Conservation (phyloP, 2,329 filamentous ascomycete genomes). For the Tetracladium maxilliforme region DNA sequence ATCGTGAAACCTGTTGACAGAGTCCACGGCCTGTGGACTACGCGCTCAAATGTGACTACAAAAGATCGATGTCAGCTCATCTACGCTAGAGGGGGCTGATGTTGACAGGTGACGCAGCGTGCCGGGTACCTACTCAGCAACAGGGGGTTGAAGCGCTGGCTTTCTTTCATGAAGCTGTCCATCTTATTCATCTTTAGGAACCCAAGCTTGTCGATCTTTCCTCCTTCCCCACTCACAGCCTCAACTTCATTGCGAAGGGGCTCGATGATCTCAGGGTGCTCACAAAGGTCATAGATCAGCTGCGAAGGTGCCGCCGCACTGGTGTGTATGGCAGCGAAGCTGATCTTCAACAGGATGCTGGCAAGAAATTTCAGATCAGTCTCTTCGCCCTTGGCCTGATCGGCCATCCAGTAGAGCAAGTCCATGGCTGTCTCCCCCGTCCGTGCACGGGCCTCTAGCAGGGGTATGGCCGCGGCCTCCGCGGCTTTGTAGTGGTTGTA, state of each 20-base stretch:
- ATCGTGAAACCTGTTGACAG: conserved; percentile 19
- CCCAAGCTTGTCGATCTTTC: conserved; percentile 15
- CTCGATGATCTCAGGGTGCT: conserved; percentile 7
- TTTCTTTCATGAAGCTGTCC: conserved; percentile 18
- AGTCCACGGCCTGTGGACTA: conserved; percentile 8
- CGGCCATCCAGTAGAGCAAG: conserved; percentile 12
- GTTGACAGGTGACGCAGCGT: background rate
- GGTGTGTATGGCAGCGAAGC: conserved; percentile 17
- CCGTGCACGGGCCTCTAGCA: conserved; percentile 6
- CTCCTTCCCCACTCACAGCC: conserved; percentile 9
- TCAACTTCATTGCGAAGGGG: conserved; percentile 16
- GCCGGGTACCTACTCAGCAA: conserved; percentile 10
- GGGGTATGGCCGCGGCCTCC: conserved; percentile 10
- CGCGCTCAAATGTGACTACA: conserved; percentile 8
- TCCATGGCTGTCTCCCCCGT: conserved; percentile 8
- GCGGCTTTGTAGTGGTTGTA: conserved; percentile 9
- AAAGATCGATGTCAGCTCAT: background rate
- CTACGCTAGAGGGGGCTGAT: background rate
- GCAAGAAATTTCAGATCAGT: conserved; percentile 10
- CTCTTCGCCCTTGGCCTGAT: conserved; percentile 5
- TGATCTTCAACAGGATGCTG: conserved; percentile 12
- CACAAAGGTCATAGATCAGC: conserved; percentile 13
- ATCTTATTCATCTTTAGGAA: conserved; percentile 14
- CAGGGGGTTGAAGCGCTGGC: conserved; percentile 16
- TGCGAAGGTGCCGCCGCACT: conserved; percentile 13